Percentiles rank a stretch among this genome's conserved stretches.
Conservation (phyloP, 2,329 filamentous ascomycete genomes). For the Aspergillus quadrilineatus region DNA sequence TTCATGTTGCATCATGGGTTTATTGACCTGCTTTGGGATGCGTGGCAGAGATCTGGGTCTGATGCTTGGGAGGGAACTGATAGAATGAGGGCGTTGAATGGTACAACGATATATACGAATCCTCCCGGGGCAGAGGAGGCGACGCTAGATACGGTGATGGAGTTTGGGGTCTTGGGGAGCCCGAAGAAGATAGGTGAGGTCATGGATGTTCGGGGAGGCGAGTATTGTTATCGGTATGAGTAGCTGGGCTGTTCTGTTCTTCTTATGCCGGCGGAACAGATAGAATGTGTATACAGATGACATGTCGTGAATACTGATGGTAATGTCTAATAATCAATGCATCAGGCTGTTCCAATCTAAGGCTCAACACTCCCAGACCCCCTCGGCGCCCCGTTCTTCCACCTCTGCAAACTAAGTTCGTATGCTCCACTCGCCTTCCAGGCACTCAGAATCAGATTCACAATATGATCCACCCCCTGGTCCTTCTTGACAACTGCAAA, state of each 20-base stretch:
- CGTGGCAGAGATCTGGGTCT: conserved; percentile 11
- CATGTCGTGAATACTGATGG: not conserved
- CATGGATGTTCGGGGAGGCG: conserved; percentile 6
- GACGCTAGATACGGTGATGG: conserved; percentile 9
- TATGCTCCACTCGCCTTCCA: conserved; percentile 87
- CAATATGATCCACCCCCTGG: conserved; percentile 79
- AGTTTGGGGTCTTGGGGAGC: conserved; percentile 11
- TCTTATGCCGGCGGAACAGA: not conserved
- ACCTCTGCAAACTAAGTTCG: conserved; percentile 44
- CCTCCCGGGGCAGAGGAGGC: conserved; percentile 5
- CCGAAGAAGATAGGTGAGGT: conserved; percentile 6
- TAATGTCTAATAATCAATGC: not conserved
- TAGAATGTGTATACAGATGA: too few species aligned
- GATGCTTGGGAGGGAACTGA: not conserved
- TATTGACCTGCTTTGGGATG: conserved; percentile 16
- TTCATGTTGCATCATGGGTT: conserved; percentile 18
- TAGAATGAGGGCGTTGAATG: conserved; percentile 10
- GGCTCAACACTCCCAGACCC: conserved; percentile 33
- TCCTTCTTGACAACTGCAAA: conserved; percentile 97
- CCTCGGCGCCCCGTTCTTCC: conserved; percentile 42
- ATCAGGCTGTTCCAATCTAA: not conserved
- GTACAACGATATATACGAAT: conserved; percentile 12
- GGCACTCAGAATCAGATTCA: conserved; percentile 82
- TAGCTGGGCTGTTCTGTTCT: not conserved
- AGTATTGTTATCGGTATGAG: conserved; percentile 15